Percentiles rank a stretch among this genome's conserved stretches.
phyloP scores from a whole-genome alignment of 768 basidiomycete genomes.

The Dacryopinax primogenitus region DNA sequence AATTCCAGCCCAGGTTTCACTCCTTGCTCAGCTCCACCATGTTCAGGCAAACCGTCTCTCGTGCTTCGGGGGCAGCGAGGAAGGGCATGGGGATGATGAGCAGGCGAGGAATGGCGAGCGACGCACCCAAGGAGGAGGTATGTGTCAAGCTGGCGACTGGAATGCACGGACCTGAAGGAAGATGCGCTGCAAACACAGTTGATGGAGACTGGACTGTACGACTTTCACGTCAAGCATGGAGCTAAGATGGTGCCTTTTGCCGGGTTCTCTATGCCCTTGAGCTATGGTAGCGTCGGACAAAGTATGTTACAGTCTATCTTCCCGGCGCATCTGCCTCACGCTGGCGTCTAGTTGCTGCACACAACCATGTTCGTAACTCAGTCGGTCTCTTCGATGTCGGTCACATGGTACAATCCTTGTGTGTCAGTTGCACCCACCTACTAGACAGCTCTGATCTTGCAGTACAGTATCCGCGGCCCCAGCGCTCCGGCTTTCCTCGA shows the following conservation, averaged over 20 bases:
- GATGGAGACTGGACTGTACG: slow-evolving; percentile 63
- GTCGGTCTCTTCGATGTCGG: slow-evolving; percentile 93
- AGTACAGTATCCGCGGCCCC: slow-evolving; percentile 61
- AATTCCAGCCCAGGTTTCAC: background rate
- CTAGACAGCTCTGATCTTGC: background rate
- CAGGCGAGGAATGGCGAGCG: background rate
- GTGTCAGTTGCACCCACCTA: slow-evolving; percentile 19
- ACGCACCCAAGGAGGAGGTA: background rate
- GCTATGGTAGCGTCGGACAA: slow-evolving; percentile 72
- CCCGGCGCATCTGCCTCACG: background rate
- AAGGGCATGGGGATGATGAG: background rate
- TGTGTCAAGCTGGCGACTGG: background rate
- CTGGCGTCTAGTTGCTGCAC: slow-evolving; percentile 56
- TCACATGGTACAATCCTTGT: slow-evolving; percentile 96
- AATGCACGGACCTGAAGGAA: background rate
- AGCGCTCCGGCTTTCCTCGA: slow-evolving; percentile 71
- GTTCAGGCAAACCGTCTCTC: background rate
- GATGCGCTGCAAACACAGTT: slow-evolving; percentile 27
- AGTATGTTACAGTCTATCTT: slow-evolving; percentile 32
- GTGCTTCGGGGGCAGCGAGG: background rate
- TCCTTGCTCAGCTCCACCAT: background rate
- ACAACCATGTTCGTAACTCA: slow-evolving; percentile 69
- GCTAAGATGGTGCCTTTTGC: slow-evolving; percentile 97
- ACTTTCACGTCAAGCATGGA: slow-evolving; percentile 69
- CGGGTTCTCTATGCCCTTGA: slow-evolving; percentile 86